A percentile compares a stretch with the other conserved stretches of the same genome.
These are phyloP conservation scores for Cystobasidium tubakii DNA, from an alignment of 768 basidiomycete species.

Conservation along the genomic window DNA sequence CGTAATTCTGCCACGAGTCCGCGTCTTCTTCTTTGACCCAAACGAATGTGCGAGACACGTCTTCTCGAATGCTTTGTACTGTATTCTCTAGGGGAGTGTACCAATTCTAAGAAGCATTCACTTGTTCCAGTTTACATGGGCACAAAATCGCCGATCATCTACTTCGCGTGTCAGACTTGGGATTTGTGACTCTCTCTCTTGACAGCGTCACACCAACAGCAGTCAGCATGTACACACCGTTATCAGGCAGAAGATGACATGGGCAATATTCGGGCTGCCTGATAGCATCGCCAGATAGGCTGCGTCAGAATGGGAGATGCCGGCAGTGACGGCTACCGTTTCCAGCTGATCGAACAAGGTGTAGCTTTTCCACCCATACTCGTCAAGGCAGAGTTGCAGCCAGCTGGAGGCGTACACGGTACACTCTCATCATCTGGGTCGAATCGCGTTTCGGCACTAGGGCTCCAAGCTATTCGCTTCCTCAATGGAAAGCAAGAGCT, in stretches of 20 bases:
- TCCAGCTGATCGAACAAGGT: conserved; percentile 9
- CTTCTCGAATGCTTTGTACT: too few relatives aligned
- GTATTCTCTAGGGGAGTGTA: too few relatives aligned
- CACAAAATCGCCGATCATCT: background rate
- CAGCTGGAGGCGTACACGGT: background rate
- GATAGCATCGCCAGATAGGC: background rate
- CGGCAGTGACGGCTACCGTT: background rate
- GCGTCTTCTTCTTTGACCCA: too few relatives aligned
- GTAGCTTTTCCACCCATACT: conserved; percentile 14
- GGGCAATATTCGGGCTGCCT: background rate
- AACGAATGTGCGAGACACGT: too few relatives aligned
- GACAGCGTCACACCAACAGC: background rate
- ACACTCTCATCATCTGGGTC: background rate
- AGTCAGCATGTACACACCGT: background rate
- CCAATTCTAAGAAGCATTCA: too few relatives aligned
- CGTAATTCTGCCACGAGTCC: background rate
- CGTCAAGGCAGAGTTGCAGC: background rate
- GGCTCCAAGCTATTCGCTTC: conserved; percentile 10
- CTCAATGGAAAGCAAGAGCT: conserved; percentile 25
- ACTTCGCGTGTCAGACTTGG: too few relatives aligned
- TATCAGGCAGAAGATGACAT: background rate
- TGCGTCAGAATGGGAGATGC: background rate
- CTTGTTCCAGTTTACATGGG: background rate
- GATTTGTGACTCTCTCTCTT: too few relatives aligned
- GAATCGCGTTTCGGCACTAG: background rate